Evolutionary conservation across 2,329 filamentous ascomycete genomes (phyloP), one percentile per base, ranked within the genome.

Genomic region (Aspergillus ochraceoroseus): DNA sequence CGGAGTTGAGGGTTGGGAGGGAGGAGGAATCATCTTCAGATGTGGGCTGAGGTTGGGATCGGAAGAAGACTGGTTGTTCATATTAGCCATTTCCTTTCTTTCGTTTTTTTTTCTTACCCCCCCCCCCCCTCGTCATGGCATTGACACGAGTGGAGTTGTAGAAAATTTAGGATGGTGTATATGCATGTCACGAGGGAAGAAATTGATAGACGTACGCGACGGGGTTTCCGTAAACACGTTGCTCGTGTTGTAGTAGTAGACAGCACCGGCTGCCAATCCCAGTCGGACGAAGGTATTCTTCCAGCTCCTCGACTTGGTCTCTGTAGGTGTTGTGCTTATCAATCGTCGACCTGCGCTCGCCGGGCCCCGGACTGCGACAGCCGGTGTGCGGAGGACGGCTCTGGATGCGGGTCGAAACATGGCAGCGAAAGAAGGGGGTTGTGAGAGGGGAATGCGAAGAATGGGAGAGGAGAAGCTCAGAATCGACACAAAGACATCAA

Each of bases 191-290:
- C 40, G 19, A 11, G 15, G 19, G 42, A 40, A 36, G 47, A 42
- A 32, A 35, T 35, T 35, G 34, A 5, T 27, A 41, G 30, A 67
- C 83, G 53, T 76, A 94, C 88, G 76, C 54, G 76, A 67, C 23
- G 81, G 77, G 65, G 94, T 83, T 56, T 95, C 87, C 11, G 88
- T 85, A 65, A 96, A 96, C 14, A 87, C 73, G 38, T 81, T 77
- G 58, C 83, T 90, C 5, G 88, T 95, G 71, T 88, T 94, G 67
- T 96, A 98, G 67, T 86, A 95, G 70, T 96, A 98, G 34, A 96
- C 70, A 31, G 83, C 80, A 13, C 76, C 87, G 44, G 72, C 74
- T 0, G 87, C 89, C 41, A 92, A 61, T 51, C 80, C 86, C 78
- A 87, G 83, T 70, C 90, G 77, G 56, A 78, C 63, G 3, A 74